Evolutionary conservation across 2,329 filamentous ascomycete genomes (phyloP), one percentile per base, ranked within the genome.

Genomic region (Colletotrichum lini): DNA sequence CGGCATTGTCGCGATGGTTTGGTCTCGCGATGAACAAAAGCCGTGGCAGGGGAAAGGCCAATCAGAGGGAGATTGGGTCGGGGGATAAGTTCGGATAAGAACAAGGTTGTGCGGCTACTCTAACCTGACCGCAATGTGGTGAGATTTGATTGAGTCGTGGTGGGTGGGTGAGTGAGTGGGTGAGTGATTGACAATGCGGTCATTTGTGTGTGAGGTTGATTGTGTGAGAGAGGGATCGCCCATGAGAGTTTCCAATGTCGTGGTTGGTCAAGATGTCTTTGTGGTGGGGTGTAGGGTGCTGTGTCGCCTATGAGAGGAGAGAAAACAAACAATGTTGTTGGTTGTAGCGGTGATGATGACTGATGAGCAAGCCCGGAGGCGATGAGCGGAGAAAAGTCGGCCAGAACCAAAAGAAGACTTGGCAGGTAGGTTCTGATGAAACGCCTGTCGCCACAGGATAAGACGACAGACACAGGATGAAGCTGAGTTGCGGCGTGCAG

Each of bases 401-500:
- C 1, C 38, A 30, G 45, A 63, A 18, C 8, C 30, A 30, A 42
- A 15, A 5, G 15, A 42, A n/a, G 21, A 40, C 23, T 56, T 35
- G 53, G 68, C 57, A 26, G 26, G 26, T 26, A 26, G 3, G 26
- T 26, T 44, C 42, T 35, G 44, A 44, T 66, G 67, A 70, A 71
- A 71, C 68, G 58, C 16, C 35, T 47, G 40, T 45, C 57, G 68
- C 65, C 45, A 47, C 68, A 71, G 52, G 53, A 68, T 42, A 52
- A 40, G 68, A 68, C 68, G 68, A 71, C 52, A 68, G 35, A 9
- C n/a, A 60, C 49, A 40, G 66, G 45, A 59, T 69, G 61, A 65
- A 47, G 53, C 64, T n/a, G 18, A 53, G 54, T 23, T 53, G 47
- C 38, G 18, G 21, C 21, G n/a, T 30, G 26, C 15, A 38, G 15